Evolutionary conservation across 148 eudicot species (phyloP).

Genomic region (Rhododendron ovatum): DNA sequence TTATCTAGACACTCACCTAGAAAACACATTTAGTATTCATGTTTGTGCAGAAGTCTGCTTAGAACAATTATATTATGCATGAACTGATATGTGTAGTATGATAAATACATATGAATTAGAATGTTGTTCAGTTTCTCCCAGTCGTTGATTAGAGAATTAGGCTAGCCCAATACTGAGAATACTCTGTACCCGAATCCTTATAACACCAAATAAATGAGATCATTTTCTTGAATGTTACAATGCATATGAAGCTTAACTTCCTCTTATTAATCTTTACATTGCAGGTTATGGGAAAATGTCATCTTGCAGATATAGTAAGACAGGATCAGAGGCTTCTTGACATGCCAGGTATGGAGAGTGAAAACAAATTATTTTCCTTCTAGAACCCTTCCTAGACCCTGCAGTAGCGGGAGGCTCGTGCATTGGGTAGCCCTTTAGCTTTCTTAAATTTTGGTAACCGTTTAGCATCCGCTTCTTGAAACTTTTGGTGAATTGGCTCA

Average conservation of each 20-base stretch:
- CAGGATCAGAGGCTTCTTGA: slow-evolving; percentile 66
- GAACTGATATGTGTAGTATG: not conserved
- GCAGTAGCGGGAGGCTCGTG: not conserved
- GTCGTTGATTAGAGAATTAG: not conserved
- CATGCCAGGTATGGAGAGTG: slow-evolving; percentile 56
- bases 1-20: not conserved
- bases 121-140: not conserved
- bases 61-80: not conserved
- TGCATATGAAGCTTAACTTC: slow-evolving; percentile 2
- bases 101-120: not conserved
- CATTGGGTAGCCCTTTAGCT: not conserved
- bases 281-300: slow-evolving; percentile 72
- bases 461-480: not conserved
- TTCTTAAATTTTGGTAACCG: not conserved
- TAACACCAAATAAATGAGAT: not conserved
- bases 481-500: slow-evolving; percentile 23
- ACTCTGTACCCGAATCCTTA: not conserved
- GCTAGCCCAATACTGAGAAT: not conserved
- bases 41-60: not conserved
- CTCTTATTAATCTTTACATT: not conserved
- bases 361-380: not conserved
- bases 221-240: not conserved
- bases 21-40: not conserved
- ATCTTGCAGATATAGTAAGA: slow-evolving; percentile 48
- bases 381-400: not conserved